These are phyloP conservation scores for Thermothelomyces thermophilus DNA, from an alignment of 2,329 filamentous ascomycete species.

Conservation along the genomic window DNA sequence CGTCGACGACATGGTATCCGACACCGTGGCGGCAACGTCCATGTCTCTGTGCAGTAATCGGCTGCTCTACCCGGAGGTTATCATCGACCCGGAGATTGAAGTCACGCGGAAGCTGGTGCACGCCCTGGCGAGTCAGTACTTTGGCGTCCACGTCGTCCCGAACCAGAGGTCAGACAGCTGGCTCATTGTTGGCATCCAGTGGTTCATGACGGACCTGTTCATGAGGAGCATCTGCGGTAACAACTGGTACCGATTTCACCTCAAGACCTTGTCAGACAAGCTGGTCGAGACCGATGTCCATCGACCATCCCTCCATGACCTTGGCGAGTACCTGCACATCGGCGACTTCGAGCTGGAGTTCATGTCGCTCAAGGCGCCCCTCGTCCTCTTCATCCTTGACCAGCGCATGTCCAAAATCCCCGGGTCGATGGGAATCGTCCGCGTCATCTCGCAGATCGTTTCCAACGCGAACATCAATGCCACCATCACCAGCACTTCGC, in stretches of 20 bases:
- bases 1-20: slow-evolving; percentile 76
- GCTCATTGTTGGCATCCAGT: slow-evolving; percentile 83
- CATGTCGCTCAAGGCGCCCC: slow-evolving; percentile 79
- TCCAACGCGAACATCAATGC: slow-evolving; percentile 68
- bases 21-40: slow-evolving; percentile 71
- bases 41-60: slow-evolving; percentile 83
- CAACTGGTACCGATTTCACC: slow-evolving; percentile 86
- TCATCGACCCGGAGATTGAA: slow-evolving; percentile 79
- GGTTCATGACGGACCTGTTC: slow-evolving; percentile 92
- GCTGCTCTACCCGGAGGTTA: slow-evolving; percentile 74
- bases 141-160: slow-evolving; percentile 85
- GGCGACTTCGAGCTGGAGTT: slow-evolving; percentile 86
- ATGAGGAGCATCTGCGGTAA: slow-evolving; percentile 87
- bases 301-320: slow-evolving; percentile 72
- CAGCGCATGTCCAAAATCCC: slow-evolving; percentile 84
- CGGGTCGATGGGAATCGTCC: slow-evolving; percentile 73
- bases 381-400: slow-evolving; percentile 91
- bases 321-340: slow-evolving; percentile 70
- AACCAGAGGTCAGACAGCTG: slow-evolving; percentile 76
- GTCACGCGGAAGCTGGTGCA: slow-evolving; percentile 76
- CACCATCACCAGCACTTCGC: slow-evolving; percentile 25
- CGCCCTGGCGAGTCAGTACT: slow-evolving; percentile 85
- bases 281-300: slow-evolving; percentile 76
- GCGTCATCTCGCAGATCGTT: slow-evolving; percentile 80
- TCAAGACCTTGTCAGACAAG: slow-evolving; percentile 76